These are phyloP conservation scores for Xylariales sp. DNA, from an alignment of 2,329 filamentous ascomycete genomes.

Conservation along the genomic window DNA sequence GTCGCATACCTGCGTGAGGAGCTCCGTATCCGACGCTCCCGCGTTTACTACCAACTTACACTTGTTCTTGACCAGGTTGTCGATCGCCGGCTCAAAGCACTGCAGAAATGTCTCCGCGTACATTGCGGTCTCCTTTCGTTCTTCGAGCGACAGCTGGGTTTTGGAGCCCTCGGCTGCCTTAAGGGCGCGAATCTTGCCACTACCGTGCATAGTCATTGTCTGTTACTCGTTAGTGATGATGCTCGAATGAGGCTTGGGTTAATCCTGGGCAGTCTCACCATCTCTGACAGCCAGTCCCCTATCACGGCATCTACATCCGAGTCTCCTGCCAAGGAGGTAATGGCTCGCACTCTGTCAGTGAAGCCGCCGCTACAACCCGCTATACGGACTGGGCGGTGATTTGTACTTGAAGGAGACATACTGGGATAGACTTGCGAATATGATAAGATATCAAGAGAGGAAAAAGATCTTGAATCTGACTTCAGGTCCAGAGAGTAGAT, in stretches of 20 bases:
- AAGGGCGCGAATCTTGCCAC: constrained; percentile 13
- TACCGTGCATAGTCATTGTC: constrained; percentile 20
- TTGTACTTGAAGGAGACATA: not conserved
- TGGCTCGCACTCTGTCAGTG: constrained; percentile 27
- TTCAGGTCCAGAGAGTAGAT: too few relatives aligned
- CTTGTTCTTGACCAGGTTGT: constrained; percentile 13
- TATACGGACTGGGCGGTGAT: constrained; percentile 19
- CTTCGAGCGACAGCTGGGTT: constrained; percentile 1
- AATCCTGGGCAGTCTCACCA: not conserved
- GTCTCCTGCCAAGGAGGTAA: constrained; percentile 17
- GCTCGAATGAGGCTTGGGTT: too few relatives aligned
- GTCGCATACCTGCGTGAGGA: constrained; percentile 4
- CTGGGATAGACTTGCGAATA: too few relatives aligned
- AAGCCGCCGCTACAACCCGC: constrained; percentile 26
- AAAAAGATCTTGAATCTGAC: too few relatives aligned
- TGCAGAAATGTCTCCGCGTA: constrained; percentile 22
- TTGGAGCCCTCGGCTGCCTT: not conserved
- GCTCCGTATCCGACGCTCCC: constrained; percentile 21
- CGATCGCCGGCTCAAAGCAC: constrained; percentile 20
- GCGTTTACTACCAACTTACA: constrained; percentile 26
- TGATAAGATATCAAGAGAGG: too few relatives aligned
- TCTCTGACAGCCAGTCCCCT: constrained; percentile 18
- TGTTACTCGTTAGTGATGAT: too few relatives aligned
- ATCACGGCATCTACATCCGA: constrained; percentile 15
- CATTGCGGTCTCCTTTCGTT: constrained; percentile 8